phyloP scores from a whole-genome alignment of 768 basidiomycete species.

The Lactarius hengduanensis region DNA sequence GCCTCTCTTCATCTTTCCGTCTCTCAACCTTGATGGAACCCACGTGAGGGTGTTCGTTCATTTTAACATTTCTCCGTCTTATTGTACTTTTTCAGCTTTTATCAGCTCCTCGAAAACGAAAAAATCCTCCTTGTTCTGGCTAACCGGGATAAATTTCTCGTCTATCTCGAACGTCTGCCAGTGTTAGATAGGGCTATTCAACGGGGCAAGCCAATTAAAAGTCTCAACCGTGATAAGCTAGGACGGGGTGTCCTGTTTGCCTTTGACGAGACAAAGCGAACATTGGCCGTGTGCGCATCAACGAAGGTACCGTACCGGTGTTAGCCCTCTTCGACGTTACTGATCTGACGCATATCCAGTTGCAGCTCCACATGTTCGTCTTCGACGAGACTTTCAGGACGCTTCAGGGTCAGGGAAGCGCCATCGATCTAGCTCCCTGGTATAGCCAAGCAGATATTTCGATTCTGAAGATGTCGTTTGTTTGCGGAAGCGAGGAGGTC shows the following conservation, averaged over 20 bases:
- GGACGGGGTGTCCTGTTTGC: constrained; percentile 46
- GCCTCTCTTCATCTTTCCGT: background rate
- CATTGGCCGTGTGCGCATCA: constrained; percentile 46
- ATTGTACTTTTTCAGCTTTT: constrained; percentile 7
- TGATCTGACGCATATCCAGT: constrained; percentile 21
- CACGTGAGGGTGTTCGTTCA: background rate
- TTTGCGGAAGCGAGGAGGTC: constrained; percentile 52
- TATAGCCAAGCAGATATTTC: constrained; percentile 34
- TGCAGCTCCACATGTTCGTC: constrained; percentile 45
- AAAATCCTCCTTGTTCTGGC: constrained; percentile 21
- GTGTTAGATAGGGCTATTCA: background rate
- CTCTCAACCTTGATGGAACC: constrained; percentile 4
- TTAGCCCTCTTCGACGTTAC: background rate
- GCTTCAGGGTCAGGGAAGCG: constrained; percentile 43
- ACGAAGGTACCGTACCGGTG: constrained; percentile 38
- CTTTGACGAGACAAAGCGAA: constrained; percentile 52
- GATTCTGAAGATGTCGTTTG: constrained; percentile 43
- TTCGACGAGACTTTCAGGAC: constrained; percentile 46
- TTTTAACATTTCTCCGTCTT: background rate
- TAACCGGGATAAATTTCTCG: background rate
- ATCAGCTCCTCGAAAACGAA: constrained; percentile 25
- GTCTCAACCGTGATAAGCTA: constrained; percentile 46
- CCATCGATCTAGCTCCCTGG: constrained; percentile 46
- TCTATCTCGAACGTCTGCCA: constrained; percentile 21
- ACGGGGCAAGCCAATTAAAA: constrained; percentile 7